Evolutionary conservation across 1,284 basidiomycete genomes (phyloP), one percentile per base, ranked within the genome.

Genomic region (Neolentinus lepideus): DNA sequence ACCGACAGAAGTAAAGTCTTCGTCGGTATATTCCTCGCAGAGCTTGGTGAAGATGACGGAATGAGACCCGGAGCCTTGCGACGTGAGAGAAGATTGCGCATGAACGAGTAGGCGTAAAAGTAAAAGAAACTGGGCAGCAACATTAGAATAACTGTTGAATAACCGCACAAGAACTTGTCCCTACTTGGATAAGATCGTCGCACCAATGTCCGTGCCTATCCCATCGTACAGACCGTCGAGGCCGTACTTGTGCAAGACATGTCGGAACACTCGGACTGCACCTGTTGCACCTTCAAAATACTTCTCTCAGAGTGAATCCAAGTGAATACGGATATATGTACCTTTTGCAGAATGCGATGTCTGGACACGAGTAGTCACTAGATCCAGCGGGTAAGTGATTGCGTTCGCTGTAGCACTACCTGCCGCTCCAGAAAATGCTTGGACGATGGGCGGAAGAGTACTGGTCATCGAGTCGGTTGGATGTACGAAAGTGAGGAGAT

Each of bases 391-490:
- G 59, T 83, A 83, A 0, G 74, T 73, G 12, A 80, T 62, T 0
- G 75, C 64, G 61, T 80, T 81, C 0, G 81, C 79, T 12, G 74
- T 68, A 0, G 78, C 78, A 58, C 78, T 79, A 11, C 79, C 80
- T 45, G 81, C 66, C 0, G 79, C 75, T 3, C 80, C 81, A 22
- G 80, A 79, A 58, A 77, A 71, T 0, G 81, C 80, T 63, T 83
- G 80, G 0, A 80, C 71, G 14, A 82, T 69, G 6, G 81, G 81
- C 2, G 80, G 79, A 16, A 83, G 70, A 0, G 77, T 76, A 38
- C 77, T 80, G 24, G 81, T 80, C 47, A 50, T 50, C n/a, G 24
- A 4, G 27, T 25, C 22, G 47, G 9, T 31, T 31, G 29, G 22
- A 26, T 50, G 21, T 47, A 47, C 11, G 10, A 47, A 8, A 9